Conservation (phyloP, 805 yeast species). For the Metschnikowia colocasiae region DNA sequence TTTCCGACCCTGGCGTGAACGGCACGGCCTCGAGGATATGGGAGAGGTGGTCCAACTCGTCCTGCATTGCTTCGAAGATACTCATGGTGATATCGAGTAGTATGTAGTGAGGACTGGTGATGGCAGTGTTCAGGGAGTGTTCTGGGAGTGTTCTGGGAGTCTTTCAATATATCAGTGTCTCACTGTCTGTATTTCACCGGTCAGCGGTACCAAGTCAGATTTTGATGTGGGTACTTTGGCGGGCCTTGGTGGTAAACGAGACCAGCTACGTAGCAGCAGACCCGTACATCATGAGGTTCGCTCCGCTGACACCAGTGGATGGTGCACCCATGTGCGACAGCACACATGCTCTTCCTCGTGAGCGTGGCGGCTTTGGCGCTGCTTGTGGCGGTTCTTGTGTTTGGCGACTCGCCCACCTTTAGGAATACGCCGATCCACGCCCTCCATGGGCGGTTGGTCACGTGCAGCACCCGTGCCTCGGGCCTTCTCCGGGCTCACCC, state of each 20-base stretch:
- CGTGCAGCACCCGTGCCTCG: constrained; percentile 5
- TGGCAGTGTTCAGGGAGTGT: too few relatives aligned
- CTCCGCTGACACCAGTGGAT: not conserved
- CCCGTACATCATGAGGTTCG: not conserved
- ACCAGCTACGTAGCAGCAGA: not conserved
- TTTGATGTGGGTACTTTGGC: too few relatives aligned
- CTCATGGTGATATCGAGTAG: too few relatives aligned
- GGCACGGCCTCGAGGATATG: constrained; percentile 35
- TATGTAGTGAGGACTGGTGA: too few relatives aligned
- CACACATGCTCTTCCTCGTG: constrained; percentile 11
- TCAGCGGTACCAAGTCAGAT: too few relatives aligned
- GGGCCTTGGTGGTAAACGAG: too few relatives aligned
- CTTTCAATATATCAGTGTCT: too few relatives aligned
- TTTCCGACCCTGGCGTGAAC: constrained; percentile 21
- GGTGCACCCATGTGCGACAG: not conserved
- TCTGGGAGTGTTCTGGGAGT: too few relatives aligned
- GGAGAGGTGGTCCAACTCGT: constrained; percentile 25
- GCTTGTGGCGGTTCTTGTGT: constrained; percentile 32
- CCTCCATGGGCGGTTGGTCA: constrained; percentile 13
- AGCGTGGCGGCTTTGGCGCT: constrained; percentile 8
- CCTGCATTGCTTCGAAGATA: constrained; percentile 20
- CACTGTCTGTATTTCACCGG: too few relatives aligned
- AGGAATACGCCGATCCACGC: constrained; percentile 33
- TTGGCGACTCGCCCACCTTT: constrained; percentile 47
- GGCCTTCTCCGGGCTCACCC: constrained; percentile 8